phyloP scores from a whole-genome alignment of 2,329 filamentous ascomycete species.

The Ophiostoma montium region DNA sequence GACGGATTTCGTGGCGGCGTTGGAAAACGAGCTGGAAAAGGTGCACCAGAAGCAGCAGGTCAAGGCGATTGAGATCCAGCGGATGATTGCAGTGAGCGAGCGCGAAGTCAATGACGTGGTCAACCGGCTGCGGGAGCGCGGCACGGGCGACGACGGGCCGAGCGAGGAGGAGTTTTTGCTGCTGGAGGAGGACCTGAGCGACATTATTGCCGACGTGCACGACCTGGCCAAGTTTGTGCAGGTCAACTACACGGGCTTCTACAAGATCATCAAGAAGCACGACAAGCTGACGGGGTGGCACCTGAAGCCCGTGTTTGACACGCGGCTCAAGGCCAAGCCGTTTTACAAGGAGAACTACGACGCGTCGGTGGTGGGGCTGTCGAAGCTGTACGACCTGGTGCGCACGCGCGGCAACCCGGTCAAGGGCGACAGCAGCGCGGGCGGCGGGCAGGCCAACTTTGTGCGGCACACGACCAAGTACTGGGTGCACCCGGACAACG shows the following conservation, averaged over 20 bases:
- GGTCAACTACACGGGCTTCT: conserved; percentile 96
- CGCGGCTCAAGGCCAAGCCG: conserved; percentile 84
- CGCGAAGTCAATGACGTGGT: conserved; percentile 84
- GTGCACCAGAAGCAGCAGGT: conserved; percentile 96
- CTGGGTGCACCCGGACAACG: conserved; percentile 97
- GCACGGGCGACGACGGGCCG: conserved; percentile 43
- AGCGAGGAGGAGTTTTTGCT: conserved; percentile 88
- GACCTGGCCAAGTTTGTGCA: conserved; percentile 97
- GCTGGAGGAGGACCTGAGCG: conserved; percentile 86
- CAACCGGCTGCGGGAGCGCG: conserved; percentile 52
- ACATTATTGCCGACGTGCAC: conserved; percentile 97
- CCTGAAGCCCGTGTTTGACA: conserved; percentile 88
- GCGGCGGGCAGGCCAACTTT: conserved; percentile 87
- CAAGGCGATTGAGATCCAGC: conserved; percentile 89
- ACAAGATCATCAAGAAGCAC: conserved; percentile 99
- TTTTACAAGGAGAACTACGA: conserved; percentile 99
- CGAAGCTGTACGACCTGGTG: conserved; percentile 87
- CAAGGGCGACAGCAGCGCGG: conserved; percentile 82
- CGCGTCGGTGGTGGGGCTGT: conserved; percentile 85
- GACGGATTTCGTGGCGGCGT: conserved; percentile 68
- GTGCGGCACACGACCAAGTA: conserved; percentile 97
- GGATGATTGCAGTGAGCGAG: conserved; percentile 77
- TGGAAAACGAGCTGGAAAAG: conserved; percentile 90
- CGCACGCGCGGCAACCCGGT: conserved; percentile 84
- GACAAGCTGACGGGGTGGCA: conserved; percentile 95